Evolutionary conservation across 1,284 basidiomycete species (phyloP).

Genomic region (Heterobasidion occidentale): DNA sequence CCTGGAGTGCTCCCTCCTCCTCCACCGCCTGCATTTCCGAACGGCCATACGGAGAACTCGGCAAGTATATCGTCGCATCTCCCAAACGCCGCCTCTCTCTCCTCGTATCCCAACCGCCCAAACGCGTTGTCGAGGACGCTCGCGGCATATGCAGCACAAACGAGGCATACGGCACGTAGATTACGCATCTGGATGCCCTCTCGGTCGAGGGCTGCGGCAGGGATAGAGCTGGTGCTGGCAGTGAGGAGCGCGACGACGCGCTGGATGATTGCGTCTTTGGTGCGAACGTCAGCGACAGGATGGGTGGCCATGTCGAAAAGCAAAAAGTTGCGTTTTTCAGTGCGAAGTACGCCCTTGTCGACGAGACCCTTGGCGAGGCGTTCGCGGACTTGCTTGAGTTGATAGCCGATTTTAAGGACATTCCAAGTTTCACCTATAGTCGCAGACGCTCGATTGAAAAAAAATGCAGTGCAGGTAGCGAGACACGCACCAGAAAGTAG

Average conservation of each 20-base stretch:
- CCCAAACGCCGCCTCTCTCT: constrained; percentile 84
- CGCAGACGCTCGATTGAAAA: background rate
- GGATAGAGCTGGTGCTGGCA: constrained; percentile 76
- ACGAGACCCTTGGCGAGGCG: constrained; percentile 95
- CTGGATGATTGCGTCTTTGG: constrained; percentile 77
- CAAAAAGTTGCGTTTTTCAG: constrained; percentile 94
- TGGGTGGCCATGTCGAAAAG: constrained; percentile 99
- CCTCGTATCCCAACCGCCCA: constrained; percentile 80
- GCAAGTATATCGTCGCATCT: constrained; percentile 87
- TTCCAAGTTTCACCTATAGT: constrained; percentile 92
- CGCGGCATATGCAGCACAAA: constrained; percentile 85
- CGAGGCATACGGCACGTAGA: constrained; percentile 76
- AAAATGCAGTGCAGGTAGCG: constrained; percentile 2
- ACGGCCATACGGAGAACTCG: constrained; percentile 89
- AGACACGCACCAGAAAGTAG: constrained; percentile 74
- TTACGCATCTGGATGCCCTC: constrained; percentile 76
- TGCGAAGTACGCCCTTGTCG: constrained; percentile 94
- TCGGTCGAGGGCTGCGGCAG: constrained; percentile 63
- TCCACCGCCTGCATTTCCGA: constrained; percentile 42
- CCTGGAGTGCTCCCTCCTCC: constrained; percentile 12
- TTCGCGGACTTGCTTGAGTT: constrained; percentile 95
- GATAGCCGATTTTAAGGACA: constrained; percentile 96
- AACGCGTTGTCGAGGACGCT: constrained; percentile 94
- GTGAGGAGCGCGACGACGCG: constrained; percentile 77
- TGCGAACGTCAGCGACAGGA: constrained; percentile 85